A percentile compares a stretch with the other conserved stretches of the same genome.
Conservation (phyloP, 208 protist species). For the Wallacemonas collosoma region DNA sequence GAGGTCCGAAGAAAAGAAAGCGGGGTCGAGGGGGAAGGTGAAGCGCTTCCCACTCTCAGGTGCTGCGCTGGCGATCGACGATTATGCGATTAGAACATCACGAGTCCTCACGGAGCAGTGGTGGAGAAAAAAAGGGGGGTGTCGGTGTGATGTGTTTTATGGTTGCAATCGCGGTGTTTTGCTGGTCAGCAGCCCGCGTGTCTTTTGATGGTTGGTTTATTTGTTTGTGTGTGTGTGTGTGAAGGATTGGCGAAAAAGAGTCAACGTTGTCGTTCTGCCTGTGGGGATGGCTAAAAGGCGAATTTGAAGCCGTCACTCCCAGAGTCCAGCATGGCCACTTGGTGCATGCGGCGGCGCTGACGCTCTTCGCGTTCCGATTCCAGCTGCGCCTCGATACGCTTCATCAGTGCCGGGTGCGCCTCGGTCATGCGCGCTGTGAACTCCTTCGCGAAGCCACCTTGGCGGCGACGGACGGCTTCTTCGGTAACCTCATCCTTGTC, state of each 20-base stretch:
- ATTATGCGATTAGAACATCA: neutral
- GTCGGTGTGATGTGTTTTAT: no score
- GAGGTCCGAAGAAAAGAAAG: neutral
- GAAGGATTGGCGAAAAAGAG: no score
- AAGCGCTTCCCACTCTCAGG: neutral
- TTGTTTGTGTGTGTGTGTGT: neutral
- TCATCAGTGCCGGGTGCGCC: constrained; percentile 61
- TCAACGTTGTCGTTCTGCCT: neutral
- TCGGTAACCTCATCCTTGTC: constrained; percentile 59
- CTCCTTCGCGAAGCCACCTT: constrained; percentile 59
- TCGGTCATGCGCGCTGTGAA: constrained; percentile 62
- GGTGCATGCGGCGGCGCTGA: constrained; percentile 40
- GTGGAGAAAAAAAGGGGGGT: neutral
- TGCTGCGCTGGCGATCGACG: neutral
- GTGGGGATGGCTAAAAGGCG: constrained; percentile 31
- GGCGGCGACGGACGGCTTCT: constrained; percentile 45
- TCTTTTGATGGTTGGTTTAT: constrained; percentile 10
- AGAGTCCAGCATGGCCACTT: constrained; percentile 53
- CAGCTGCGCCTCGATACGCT: constrained; percentile 51
- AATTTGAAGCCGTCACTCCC: constrained; percentile 76
- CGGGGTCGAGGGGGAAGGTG: neutral
- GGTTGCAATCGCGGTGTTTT: no score
- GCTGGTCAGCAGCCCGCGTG: neutral
- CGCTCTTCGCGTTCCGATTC: constrained; percentile 54
- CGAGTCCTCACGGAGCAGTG: neutral